These are phyloP conservation scores for Grigorovia transvaalensis DNA, from an alignment of 805 yeast species.

Conservation along the genomic window DNA sequence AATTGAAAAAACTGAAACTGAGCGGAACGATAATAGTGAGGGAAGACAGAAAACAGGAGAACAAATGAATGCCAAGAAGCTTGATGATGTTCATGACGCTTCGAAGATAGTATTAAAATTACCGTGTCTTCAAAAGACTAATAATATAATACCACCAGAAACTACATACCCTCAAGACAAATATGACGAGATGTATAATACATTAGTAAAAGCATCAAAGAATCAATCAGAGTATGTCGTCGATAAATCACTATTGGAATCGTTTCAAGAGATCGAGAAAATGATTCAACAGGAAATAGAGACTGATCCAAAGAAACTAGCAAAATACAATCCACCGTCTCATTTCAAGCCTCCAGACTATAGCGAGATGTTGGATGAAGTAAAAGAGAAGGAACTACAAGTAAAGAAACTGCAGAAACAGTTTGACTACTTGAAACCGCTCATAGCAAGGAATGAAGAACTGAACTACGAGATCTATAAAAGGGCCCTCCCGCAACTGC, in stretches of 20 bases:
- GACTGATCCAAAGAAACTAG: background rate
- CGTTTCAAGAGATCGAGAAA: conserved; percentile 2
- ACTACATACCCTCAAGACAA: conserved; percentile 10
- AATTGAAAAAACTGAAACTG: background rate
- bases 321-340: background rate
- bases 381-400: conserved; percentile 1
- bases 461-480: conserved; percentile 7
- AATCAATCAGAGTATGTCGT: conserved; percentile 1
- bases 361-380: background rate
- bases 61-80: too few relatives aligned
- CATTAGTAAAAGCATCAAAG: conserved; percentile 8
- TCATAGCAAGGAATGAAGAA: conserved; percentile 8
- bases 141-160: conserved; percentile 4
- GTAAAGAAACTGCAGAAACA: conserved; percentile 3
- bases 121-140: background rate
- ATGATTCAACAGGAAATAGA: background rate
- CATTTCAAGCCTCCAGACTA: background rate
- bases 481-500: conserved; percentile 11
- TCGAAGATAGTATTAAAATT: background rate
- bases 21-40: too few relatives aligned
- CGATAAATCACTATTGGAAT: background rate
- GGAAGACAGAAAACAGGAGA: too few relatives aligned
- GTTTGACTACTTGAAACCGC: conserved; percentile 10
- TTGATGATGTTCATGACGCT: background rate
- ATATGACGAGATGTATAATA: conserved; percentile 17